Evolutionary conservation across 345 rosid genomes (phyloP), one percentile per base, ranked within the genome.

Genomic region (Erodium maritimum): DNA sequence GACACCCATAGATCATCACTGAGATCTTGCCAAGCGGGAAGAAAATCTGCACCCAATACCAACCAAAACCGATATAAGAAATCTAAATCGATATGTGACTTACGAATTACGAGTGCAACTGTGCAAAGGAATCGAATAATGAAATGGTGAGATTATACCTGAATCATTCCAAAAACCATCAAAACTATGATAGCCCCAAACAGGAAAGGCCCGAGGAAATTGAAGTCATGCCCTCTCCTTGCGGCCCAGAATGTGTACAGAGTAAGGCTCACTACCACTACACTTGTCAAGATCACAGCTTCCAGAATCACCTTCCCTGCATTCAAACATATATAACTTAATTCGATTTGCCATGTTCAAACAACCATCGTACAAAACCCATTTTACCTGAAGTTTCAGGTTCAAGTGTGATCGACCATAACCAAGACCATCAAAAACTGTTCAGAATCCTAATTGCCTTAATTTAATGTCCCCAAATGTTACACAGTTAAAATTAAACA

Each of bases 241-340:
- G 86, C 96, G 12, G 96, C 98, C 98, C 98, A 91, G 76, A 88
- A 91, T 10, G 98, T 91, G 77, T 86, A 91, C 8, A 86, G 67
- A 14, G 96, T 88, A 19, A 88, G 95, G n/a, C 81, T 67, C 58
- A 84, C 58, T 22, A 88, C 96, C 68, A 91, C 84, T 21, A 67
- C 79, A n/a, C 87, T 21, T 0, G 96, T 91, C 65, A 91, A 61
- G n/a, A 91, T 86, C 5, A 61, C 93, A 33, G 98, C 56, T 70
- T 88, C 93, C 45, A 91, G 73, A 61, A 91, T 86, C 3, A 91
- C 77, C 69, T 82, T 86, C 50, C 96, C 96, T 91, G 85, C 62
- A 37, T 5, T 37, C 8, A 37, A 64, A 55, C 46, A 17, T 21
- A 55, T 60, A 37, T 9, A 52, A 17, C 19, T 13, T 33, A 23